Evolutionary conservation across 192 early-diverging fungal genomes (phyloP).

Genomic region (Backusella tuberculispora): DNA sequence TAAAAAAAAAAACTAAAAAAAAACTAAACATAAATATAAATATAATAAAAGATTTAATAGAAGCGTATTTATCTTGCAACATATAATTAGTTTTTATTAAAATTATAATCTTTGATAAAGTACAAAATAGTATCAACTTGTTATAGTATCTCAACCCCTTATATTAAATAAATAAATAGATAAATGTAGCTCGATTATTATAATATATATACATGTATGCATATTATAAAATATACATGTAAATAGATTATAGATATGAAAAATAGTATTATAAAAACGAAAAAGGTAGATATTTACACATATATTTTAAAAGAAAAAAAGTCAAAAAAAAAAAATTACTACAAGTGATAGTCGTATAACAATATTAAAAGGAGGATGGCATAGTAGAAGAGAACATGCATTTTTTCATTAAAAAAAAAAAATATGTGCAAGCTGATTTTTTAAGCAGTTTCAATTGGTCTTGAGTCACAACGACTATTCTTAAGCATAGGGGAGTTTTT

Average conservation of each 20-base stretch:
- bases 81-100: not conserved
- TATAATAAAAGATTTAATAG: no score
- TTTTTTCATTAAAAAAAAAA: not conserved
- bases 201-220: not conserved
- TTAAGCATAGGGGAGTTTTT: not conserved
- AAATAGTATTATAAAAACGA: not conserved
- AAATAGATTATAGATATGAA: not conserved
- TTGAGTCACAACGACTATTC: constrained; percentile 3
- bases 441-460: constrained; percentile 8
- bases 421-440: not conserved
- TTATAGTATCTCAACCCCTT: not conserved
- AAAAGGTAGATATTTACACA: constrained; percentile 2
- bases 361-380: constrained; percentile 9
- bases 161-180: not conserved
- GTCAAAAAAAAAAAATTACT: not conserved
- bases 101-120: not conserved
- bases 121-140: not conserved
- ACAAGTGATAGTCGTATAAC: not conserved
- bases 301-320: not conserved
- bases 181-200: not conserved
- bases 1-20: no score
- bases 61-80: not conserved
- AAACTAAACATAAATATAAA: no score
- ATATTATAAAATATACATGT: not conserved
- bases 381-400: not conserved